Evolutionary conservation across 176 grass and related monocot species (phyloP).

Genomic region (Oryza glaberrima): DNA sequence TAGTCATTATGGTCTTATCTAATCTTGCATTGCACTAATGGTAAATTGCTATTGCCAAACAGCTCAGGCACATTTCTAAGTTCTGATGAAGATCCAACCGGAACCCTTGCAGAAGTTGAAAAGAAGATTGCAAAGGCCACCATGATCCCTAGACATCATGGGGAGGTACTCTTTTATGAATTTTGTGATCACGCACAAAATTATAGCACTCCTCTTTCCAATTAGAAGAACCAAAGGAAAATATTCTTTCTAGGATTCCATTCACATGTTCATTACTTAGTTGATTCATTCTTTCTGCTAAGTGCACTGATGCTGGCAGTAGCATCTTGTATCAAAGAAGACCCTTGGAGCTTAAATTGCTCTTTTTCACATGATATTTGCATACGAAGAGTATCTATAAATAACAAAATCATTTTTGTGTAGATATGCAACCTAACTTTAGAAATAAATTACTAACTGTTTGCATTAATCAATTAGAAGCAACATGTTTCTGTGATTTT

Average conservation of each 20-base stretch:
- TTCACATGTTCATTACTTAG: conserved; percentile 1
- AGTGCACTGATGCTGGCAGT: not conserved
- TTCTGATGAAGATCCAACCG: conserved; percentile 81
- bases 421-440: too few relatives aligned
- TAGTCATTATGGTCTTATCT: not conserved
- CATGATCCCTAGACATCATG: conserved; percentile 79
- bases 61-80: conserved; percentile 97
- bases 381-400: conserved; percentile 22
- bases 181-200: not conserved
- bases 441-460: too few relatives aligned
- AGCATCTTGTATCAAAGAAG: not conserved
- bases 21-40: conserved; percentile 17
- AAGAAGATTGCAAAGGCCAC: conserved; percentile 88
- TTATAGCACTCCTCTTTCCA: conserved; percentile 7
- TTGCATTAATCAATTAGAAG: not conserved
- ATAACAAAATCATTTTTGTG: not conserved
- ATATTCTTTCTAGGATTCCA: not conserved
- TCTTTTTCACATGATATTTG: not conserved
- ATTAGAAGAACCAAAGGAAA: not conserved
- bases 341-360: conserved; percentile 15
- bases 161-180: conserved; percentile 66
- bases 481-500: conserved; percentile 10
- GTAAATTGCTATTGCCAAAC: conserved; percentile 27
- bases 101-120: conserved; percentile 76
- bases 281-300: conserved; percentile 18